phyloP scores from a whole-genome alignment of 2,329 filamentous ascomycete species.

The Fusarium burgessii region DNA sequence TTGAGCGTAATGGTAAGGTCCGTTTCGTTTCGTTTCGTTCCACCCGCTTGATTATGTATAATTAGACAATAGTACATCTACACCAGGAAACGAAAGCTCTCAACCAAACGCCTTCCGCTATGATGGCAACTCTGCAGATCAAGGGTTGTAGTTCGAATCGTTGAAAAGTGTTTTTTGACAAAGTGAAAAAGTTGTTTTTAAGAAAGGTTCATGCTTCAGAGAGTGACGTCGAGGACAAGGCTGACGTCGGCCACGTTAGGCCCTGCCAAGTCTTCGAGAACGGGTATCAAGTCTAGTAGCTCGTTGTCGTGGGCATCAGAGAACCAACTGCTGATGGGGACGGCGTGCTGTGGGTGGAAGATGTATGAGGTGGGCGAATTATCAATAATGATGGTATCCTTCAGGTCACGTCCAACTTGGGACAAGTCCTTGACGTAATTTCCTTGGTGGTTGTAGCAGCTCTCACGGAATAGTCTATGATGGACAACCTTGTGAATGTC shows the following conservation, averaged over 20 bases:
- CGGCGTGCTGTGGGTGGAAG: conserved; percentile 98
- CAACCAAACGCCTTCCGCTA: conserved; percentile 69
- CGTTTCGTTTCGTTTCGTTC: conserved; percentile 41
- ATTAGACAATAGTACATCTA: conserved; percentile 66
- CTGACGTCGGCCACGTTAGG: conserved; percentile 94
- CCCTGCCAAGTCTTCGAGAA: conserved; percentile 95
- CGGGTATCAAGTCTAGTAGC: conserved; percentile 94
- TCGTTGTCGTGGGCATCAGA: conserved; percentile 99
- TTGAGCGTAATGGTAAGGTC: conserved; percentile 40
- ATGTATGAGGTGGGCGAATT: conserved; percentile 99
- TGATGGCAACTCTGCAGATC: conserved; percentile 58
- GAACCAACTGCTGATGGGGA: conserved; percentile 99
- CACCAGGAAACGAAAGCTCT: conserved; percentile 61
- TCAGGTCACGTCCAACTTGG: conserved; percentile 93
- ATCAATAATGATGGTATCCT: conserved; percentile 99
- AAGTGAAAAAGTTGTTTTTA: conserved; percentile 47
- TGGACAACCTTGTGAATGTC: conserved; percentile 98
- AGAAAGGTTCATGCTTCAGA: conserved; percentile 61
- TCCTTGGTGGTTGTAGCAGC: conserved; percentile 98
- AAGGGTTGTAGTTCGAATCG: conserved; percentile 50
- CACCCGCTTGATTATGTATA: conserved; percentile 58
- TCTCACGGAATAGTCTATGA: conserved; percentile 95
- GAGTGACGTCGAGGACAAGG: conserved; percentile 92
- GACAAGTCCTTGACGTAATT: conserved; percentile 99
- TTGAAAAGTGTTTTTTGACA: conserved; percentile 45